A percentile compares a stretch with the other conserved stretches of the same genome.
These are phyloP conservation scores for Quercus phellos DNA, from an alignment of 331 rosid genomes.

Conservation along the genomic window DNA sequence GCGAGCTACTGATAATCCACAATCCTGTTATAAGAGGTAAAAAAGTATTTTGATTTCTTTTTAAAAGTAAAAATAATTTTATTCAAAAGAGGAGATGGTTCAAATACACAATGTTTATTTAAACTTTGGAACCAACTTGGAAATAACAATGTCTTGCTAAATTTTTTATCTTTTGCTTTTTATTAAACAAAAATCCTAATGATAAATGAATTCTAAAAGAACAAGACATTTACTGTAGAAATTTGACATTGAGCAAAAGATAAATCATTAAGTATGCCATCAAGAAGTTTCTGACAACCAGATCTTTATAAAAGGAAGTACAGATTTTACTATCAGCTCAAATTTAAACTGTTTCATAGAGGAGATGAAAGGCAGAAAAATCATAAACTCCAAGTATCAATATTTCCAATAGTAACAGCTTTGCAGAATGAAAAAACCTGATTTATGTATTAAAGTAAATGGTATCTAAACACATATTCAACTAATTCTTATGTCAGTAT, in stretches of 20 bases:
- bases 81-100: too few relatives aligned
- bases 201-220: neutral
- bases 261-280: neutral
- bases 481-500: neutral
- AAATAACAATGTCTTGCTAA: neutral
- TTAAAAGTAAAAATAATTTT: too few relatives aligned
- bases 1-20: conserved; percentile 37
- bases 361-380: neutral
- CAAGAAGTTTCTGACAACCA: neutral
- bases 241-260: neutral
- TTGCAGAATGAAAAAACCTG: neutral
- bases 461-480: neutral
- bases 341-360: neutral
- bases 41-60: neutral
- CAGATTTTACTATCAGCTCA: neutral
- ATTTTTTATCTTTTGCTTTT: neutral
- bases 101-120: neutral
- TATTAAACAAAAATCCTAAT: too few relatives aligned
- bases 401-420: neutral
- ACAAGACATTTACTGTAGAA: neutral
- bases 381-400: neutral
- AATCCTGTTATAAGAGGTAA: conserved; percentile 53
- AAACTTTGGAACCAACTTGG: conserved; percentile 3
- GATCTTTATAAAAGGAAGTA: neutral
- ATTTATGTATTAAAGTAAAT: neutral